phyloP scores from a whole-genome alignment of 352 stramenopile genomes.

The Globisporangium okanoganense region DNA sequence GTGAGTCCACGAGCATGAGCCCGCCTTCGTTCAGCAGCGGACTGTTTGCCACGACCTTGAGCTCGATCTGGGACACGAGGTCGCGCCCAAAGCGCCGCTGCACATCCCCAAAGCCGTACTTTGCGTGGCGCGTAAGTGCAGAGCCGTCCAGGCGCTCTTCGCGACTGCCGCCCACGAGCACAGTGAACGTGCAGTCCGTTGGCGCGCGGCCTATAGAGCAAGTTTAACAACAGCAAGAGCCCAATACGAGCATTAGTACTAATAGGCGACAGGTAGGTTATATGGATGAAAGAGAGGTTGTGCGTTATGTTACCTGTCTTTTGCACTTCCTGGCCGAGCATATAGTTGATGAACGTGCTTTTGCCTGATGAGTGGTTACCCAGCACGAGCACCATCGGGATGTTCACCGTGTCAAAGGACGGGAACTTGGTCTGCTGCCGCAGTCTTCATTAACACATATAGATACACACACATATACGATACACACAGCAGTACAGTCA shows the following conservation, averaged over 20 bases:
- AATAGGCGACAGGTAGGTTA: neutral
- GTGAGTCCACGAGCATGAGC: constrained; percentile 85
- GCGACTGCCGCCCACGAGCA: constrained; percentile 60
- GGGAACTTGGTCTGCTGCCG: constrained; percentile 70
- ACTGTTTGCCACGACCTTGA: constrained; percentile 74
- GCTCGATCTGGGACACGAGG: constrained; percentile 84
- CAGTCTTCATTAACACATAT: constrained; percentile 27
- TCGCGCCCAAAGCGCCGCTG: constrained; percentile 72
- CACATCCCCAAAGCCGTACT: constrained; percentile 82
- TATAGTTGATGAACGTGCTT: constrained; percentile 88
- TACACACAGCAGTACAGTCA: neutral
- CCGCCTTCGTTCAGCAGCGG: constrained; percentile 68
- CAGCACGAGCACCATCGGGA: constrained; percentile 82
- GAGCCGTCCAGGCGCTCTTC: constrained; percentile 76
- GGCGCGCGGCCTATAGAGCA: constrained; percentile 38
- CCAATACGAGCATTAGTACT: neutral
- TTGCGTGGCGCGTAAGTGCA: constrained; percentile 62
- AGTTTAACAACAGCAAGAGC: neutral
- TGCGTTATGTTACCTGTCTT: constrained; percentile 46
- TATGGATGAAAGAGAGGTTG: neutral
- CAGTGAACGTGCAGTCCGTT: constrained; percentile 84
- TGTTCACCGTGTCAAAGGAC: constrained; percentile 73
- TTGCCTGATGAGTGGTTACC: constrained; percentile 86
- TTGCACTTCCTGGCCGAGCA: constrained; percentile 77
- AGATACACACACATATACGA: neutral